phyloP scores from a whole-genome alignment of 345 rosid species.

The Eucalyptus marginata region DNA sequence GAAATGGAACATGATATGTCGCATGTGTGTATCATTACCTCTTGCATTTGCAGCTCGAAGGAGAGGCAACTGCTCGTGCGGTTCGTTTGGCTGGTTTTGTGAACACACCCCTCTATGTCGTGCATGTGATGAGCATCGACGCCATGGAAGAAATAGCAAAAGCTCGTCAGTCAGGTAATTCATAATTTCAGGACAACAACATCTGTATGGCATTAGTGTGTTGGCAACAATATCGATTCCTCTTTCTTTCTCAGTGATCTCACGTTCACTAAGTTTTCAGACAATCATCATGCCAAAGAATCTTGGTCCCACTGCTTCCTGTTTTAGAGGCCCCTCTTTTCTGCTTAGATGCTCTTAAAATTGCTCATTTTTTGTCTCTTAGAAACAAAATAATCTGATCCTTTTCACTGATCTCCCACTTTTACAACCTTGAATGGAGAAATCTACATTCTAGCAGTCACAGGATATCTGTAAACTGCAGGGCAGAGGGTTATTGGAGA shows the following conservation, averaged over 20 bases:
- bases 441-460: background rate
- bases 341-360: background rate
- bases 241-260: background rate
- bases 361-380: background rate
- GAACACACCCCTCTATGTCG: conserved; percentile 87
- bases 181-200: background rate
- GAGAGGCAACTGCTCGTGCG: conserved; percentile 95
- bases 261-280: background rate
- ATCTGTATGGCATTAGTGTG: background rate
- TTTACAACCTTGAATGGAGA: background rate
- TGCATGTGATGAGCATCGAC: conserved; percentile 97
- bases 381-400: background rate
- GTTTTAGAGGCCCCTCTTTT: background rate
- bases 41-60: conserved; percentile 57
- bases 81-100: conserved; percentile 82
- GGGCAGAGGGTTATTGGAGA: conserved; percentile 95
- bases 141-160: conserved; percentile 96
- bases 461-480: conserved; percentile 12
- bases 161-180: conserved; percentile 79
- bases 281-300: background rate
- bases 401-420: background rate
- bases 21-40: background rate
- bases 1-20: background rate
- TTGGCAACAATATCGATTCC: background rate
- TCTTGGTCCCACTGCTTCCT: background rate